Evolutionary conservation across 139 green algal species (phyloP), one percentile per base, ranked within the genome.

Genomic region (Asterochloris erici): DNA sequence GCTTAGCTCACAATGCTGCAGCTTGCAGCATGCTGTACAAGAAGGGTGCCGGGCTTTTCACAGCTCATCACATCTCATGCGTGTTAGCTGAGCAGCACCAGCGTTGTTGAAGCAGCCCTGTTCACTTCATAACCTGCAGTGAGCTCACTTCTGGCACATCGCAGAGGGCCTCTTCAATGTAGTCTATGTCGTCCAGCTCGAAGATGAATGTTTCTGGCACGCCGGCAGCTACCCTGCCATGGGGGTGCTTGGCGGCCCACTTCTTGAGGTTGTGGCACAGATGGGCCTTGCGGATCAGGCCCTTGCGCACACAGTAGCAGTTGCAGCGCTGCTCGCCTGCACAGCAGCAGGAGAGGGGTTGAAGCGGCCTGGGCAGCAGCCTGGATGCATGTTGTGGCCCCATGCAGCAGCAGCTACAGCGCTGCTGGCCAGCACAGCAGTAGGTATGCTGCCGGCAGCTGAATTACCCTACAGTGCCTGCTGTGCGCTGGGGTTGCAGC

Each of bases 141-240:
- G 19, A 71, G 19, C 66, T 21, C 60, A 85, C 92, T 73, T 89
- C 85, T 24, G 87, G 85, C 10, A 94, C 84, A 74, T 96, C 91
- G 12, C 83, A 85, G 17, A 95, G 86, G 29, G 91, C 90, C 75
- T 95, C 91, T 24, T 91, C 88, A 28, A 91, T 74, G 85, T 91
- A 91, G 11, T 91, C 88, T n/a, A 81, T 66, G 79, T 91, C 82
- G 47, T 89, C 78, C 9, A 91, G 83, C 29, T 93, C 88, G 82
- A 96, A 77, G 63, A 94, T 90, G 82, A 81, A 80, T 21, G 86
- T 86, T 47, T 91, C 88, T 27, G 88, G 88, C 29, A 91, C 74
- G 19, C 38, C n/a, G 17, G 12, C 24, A 12, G 81, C 83, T 10
- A 91, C 68, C 69, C 61, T 24, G 19, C 85, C 79, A 11, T 81